Conservation (phyloP, 2,329 filamentous ascomycete genomes). For the Cordyceps farinosa region DNA sequence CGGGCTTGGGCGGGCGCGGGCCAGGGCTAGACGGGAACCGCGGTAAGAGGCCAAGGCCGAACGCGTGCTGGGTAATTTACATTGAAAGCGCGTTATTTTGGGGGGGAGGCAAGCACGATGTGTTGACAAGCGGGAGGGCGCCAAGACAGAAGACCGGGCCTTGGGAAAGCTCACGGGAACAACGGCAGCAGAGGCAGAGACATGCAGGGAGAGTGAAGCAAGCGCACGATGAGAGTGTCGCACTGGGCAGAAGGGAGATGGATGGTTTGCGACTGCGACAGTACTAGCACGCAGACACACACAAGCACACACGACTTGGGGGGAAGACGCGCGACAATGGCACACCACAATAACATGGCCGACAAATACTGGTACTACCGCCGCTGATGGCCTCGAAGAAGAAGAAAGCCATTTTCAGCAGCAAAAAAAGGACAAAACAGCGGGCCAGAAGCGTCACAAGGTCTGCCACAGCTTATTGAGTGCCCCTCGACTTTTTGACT, state of each 20-base stretch:
- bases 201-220: neutral
- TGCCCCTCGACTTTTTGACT: neutral
- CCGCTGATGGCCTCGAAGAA: neutral
- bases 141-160: neutral
- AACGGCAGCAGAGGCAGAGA: neutral
- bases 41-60: neutral
- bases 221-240: neutral
- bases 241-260: neutral
- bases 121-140: neutral
- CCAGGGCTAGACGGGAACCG: neutral
- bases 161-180: neutral
- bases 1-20: neutral
- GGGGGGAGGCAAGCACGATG: neutral
- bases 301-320: neutral
- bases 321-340: no score
- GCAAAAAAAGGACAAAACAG: slow-evolving; percentile 1
- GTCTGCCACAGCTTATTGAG: slow-evolving; percentile 8
- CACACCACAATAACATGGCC: neutral
- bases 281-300: neutral
- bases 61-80: neutral
- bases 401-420: neutral
- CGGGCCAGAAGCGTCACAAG: slow-evolving; percentile 16
- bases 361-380: neutral
- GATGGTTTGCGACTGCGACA: neutral
- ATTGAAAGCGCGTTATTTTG: neutral